phyloP scores from a whole-genome alignment of 2,329 filamentous ascomycete genomes.

The Septoria linicola region DNA sequence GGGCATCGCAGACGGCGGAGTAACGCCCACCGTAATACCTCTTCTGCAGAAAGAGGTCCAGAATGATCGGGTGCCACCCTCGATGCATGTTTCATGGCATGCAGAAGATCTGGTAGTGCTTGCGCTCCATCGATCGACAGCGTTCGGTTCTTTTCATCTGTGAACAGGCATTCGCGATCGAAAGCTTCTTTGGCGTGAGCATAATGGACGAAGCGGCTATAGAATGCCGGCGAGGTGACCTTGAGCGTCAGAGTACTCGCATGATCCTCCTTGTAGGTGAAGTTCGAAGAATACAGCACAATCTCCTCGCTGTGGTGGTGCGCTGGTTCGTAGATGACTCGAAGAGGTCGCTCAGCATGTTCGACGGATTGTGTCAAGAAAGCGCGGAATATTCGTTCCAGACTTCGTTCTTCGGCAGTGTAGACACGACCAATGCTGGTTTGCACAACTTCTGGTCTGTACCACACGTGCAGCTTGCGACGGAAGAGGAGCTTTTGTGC shows the following conservation, averaged over 20 bases:
- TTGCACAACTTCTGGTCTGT: slow-evolving; percentile 60
- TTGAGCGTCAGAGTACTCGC: slow-evolving; percentile 54
- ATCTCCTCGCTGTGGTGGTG: slow-evolving; percentile 36
- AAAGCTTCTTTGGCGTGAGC: slow-evolving; percentile 61
- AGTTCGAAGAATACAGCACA: slow-evolving; percentile 36
- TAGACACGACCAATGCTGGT: slow-evolving; percentile 57
- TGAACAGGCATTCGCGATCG: slow-evolving; percentile 55
- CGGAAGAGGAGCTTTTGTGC: slow-evolving; percentile 58
- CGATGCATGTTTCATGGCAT: slow-evolving; percentile 24
- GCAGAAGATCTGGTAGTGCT: slow-evolving; percentile 50
- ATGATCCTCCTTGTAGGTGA: slow-evolving; percentile 39
- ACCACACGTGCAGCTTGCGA: slow-evolving; percentile 62
- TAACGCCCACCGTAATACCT: slow-evolving; percentile 40
- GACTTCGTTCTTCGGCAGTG: slow-evolving; percentile 49
- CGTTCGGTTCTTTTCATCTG: slow-evolving; percentile 57
- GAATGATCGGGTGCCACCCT: background rate
- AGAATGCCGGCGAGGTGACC: slow-evolving; percentile 65
- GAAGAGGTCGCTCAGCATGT: slow-evolving; percentile 46
- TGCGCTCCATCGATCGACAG: slow-evolving; percentile 58
- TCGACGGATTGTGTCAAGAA: slow-evolving; percentile 52
- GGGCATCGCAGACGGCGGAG: slow-evolving; percentile 43
- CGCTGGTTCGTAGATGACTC: slow-evolving; percentile 56
- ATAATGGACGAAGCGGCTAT: slow-evolving; percentile 64
- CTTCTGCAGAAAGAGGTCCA: slow-evolving; percentile 7
- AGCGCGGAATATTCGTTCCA: slow-evolving; percentile 43